Evolutionary conservation across 1,284 basidiomycete genomes (phyloP).

Genomic region (Trichosporon coremiiforme): DNA sequence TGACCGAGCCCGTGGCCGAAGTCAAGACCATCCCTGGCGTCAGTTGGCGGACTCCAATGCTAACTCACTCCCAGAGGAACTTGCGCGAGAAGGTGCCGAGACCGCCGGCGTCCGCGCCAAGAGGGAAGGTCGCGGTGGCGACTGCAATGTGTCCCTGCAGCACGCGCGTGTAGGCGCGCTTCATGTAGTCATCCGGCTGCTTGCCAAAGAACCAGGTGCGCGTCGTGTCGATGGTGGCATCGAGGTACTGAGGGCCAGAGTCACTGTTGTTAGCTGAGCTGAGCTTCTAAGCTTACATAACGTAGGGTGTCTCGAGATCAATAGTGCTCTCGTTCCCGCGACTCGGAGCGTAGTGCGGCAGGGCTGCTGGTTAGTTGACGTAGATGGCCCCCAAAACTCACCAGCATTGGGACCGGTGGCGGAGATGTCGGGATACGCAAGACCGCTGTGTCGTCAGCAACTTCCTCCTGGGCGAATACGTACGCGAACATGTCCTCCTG

Average conservation of each 20-base stretch:
- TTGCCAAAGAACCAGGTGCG: slow-evolving; percentile 80
- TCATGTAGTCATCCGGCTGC: slow-evolving; percentile 71
- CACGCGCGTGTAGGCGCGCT: slow-evolving; percentile 89
- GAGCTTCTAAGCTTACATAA: slow-evolving; percentile 67
- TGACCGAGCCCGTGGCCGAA: slow-evolving; percentile 60
- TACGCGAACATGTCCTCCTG: slow-evolving; percentile 72
- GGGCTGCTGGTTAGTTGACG: slow-evolving; percentile 58
- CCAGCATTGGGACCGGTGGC: slow-evolving; percentile 80
- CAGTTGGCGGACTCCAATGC: not conserved
- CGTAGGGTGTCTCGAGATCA: slow-evolving; percentile 75
- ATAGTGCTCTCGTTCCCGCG: slow-evolving; percentile 72
- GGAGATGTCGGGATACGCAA: slow-evolving; percentile 92
- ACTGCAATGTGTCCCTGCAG: slow-evolving; percentile 96
- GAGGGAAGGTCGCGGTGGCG: slow-evolving; percentile 82
- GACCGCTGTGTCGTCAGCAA: slow-evolving; percentile 58
- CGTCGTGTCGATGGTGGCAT: slow-evolving; percentile 92
- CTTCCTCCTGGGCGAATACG: slow-evolving; percentile 19
- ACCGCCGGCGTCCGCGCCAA: slow-evolving; percentile 76
- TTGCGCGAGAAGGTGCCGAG: slow-evolving; percentile 82
- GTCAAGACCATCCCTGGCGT: slow-evolving; percentile 71
- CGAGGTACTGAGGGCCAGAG: slow-evolving; percentile 81
- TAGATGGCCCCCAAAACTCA: slow-evolving; percentile 32
- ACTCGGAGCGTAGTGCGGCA: slow-evolving; percentile 88
- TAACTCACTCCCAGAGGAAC: slow-evolving; percentile 70
- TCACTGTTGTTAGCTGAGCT: slow-evolving; percentile 61